Evolutionary conservation across 345 rosid genomes (phyloP), one percentile per base, ranked within the genome.

Genomic region (Streptanthus diversifolius): DNA sequence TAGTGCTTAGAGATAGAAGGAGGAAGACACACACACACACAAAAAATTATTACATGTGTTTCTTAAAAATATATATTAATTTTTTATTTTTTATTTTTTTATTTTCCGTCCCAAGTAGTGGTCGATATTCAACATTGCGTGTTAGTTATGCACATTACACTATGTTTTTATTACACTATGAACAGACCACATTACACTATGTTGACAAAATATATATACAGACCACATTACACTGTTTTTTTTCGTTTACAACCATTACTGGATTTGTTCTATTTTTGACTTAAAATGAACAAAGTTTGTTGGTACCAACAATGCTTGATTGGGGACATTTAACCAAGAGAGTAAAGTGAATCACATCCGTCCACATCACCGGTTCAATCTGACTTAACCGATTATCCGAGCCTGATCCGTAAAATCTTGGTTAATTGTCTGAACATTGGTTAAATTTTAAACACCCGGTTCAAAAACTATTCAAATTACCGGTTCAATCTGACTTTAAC

Each of bases 1-100:
- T 41, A 59, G 63, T 70, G 72, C 77, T 66, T 77, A 17, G 73
- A 60, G 80, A 77, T 71, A 47, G 77, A 68, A 63, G 65, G 59
- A 76, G 25, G 13, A 39, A 24, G 19, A 10, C 11, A 57, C n/a
- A n/a, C 17, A n/a, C n/a, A n/a, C n/a, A n/a, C n/a, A n/a, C n/a
- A 32, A 29, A 48, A 22, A 4, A 4, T 36, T 12, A 9, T 4
- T 36, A 37, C 22, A 22, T 53, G 45, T 63, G 5, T 41, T 14
- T 35, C 3, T 24, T 13, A 3, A 7, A 36, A n/a, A 6, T 0
- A 22, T n/a, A n/a, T n/a, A n/a, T n/a, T n/a, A n/a, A 40, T 5
- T 33, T 15, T 5, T 48, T 45, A 3, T 18, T 24, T 0, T 18
- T 24, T 0, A 1, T 35, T 33, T 66, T 68, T 61, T 57, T 58